Evolutionary conservation across 345 rosid genomes (phyloP), one percentile per base, ranked within the genome.

Genomic region (Cardamine chenopodiifolia): DNA sequence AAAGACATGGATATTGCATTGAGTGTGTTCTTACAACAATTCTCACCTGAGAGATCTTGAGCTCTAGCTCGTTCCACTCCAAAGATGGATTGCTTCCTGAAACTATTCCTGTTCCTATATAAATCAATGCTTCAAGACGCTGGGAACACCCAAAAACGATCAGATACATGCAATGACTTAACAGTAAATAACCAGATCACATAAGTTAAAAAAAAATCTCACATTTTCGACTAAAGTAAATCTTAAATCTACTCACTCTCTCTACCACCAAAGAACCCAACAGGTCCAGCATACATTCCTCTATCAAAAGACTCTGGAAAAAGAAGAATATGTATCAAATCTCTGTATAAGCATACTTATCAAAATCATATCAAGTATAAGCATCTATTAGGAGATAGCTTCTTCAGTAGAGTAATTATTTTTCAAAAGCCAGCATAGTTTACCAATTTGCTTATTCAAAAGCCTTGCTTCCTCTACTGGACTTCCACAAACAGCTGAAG

Each of bases 261-360:
- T 53, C 86, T 86, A 77, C 98, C 98, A 76, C 98, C 97, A 86
- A 91, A 89, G 86, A 94, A 93, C 18, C 96, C 98, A 69, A 94
- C 80, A 35, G 98, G 96, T 18, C 97, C 98, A 71, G 95, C 96
- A 82, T 86, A 94, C 95, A 94, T 91, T 75, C 97, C 98, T 78
- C 98, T 84, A 77, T 91, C 97, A 82, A 91, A 94, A 72, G 82
- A 71, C 77, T 93, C 98, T 91, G 78, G 18, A 18, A 14, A 60
- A 65, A 59, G 1, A 47, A 44, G 19, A 17, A 76, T n/a, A 57
- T 8, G 7, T 15, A 60, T 7, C 47, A 20, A 39, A 28, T 14
- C 45, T 67, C 34, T 67, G 20, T 59, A 45, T 50, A 17, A 22
- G 37, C 23, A 70, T 18, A 39, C 35, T 62, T 26, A 23, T 64